phyloP scores from a whole-genome alignment of 495 filamentous ascomycete species.

The Annulohypoxylon stygium region DNA sequence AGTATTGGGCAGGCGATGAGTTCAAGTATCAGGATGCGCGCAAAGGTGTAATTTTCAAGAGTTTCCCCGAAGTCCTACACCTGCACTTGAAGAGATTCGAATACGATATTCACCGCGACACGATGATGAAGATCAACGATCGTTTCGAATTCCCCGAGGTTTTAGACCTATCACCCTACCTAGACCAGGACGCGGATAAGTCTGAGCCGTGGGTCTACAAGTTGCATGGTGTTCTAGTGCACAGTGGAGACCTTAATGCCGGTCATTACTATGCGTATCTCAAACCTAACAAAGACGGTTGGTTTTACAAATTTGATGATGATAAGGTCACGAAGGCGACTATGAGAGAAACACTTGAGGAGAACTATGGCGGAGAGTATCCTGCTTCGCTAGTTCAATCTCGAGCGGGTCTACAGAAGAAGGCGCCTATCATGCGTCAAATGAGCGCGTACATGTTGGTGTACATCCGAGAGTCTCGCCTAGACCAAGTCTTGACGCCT shows the following conservation, averaged over 20 bases:
- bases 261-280: conserved; percentile 99
- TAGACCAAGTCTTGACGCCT: conserved; percentile 82
- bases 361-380: conserved; percentile 96
- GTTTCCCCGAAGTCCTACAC: conserved; percentile 94
- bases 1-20: conserved; percentile 90
- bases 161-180: conserved; percentile 89
- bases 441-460: conserved; percentile 97
- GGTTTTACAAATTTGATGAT: conserved; percentile 98
- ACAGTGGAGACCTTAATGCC: conserved; percentile 95
- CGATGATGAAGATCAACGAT: conserved; percentile 99
- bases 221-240: conserved; percentile 94
- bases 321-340: conserved; percentile 95
- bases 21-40: conserved; percentile 95
- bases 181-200: conserved; percentile 86
- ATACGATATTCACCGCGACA: conserved; percentile 94
- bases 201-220: conserved; percentile 92
- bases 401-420: conserved; percentile 56
- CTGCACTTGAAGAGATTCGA: conserved; percentile 98
- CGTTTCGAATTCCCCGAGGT: conserved; percentile 96
- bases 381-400: conserved; percentile 64
- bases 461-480: conserved; percentile 87
- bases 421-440: conserved; percentile 64
- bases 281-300: conserved; percentile 89
- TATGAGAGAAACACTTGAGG: conserved; percentile 90
- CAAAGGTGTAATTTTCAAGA: conserved; percentile 97